Conservation (phyloP, 441 rosid genomes). For the Flueggea neowawraea region DNA sequence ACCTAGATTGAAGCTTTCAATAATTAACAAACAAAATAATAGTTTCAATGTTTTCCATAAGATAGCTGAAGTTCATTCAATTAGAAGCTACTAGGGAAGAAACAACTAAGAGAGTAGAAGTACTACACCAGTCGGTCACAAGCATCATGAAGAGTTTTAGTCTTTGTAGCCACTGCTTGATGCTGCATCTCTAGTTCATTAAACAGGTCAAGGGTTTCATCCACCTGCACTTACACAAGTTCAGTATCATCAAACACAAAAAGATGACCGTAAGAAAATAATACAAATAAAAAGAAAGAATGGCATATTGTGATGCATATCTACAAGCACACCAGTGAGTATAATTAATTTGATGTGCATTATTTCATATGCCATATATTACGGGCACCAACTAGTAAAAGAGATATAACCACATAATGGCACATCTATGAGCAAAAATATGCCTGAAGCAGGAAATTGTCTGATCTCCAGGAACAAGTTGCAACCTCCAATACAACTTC, state of each 20-base stretch:
- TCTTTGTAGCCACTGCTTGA: constrained; percentile 91
- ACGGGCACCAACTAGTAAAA: too few relatives aligned
- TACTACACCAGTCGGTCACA: constrained; percentile 84
- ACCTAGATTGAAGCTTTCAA: too few relatives aligned
- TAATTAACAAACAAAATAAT: too few relatives aligned
- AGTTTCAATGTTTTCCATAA: neutral
- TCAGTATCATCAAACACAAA: constrained; percentile 8
- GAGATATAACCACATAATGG: too few relatives aligned
- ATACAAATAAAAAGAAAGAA: constrained; percentile 2
- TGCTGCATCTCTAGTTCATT: constrained; percentile 87
- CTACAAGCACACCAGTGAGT: too few relatives aligned
- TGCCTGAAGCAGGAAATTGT: too few relatives aligned
- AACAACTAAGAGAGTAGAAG: constrained; percentile 9
- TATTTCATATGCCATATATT: too few relatives aligned
- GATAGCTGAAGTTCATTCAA: neutral
- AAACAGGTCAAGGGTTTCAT: constrained; percentile 86
- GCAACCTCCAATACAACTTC: too few relatives aligned
- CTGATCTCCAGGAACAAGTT: too few relatives aligned
- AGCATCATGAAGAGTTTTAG: constrained; percentile 99
- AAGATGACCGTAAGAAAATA: constrained; percentile 4
- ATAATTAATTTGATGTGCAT: too few relatives aligned
- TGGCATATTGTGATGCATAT: neutral
- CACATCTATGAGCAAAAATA: too few relatives aligned
- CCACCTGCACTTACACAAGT: constrained; percentile 54
- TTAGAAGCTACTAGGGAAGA: neutral